Conservation (phyloP, 495 filamentous ascomycete species). For the Hypoxylon fragiforme region DNA sequence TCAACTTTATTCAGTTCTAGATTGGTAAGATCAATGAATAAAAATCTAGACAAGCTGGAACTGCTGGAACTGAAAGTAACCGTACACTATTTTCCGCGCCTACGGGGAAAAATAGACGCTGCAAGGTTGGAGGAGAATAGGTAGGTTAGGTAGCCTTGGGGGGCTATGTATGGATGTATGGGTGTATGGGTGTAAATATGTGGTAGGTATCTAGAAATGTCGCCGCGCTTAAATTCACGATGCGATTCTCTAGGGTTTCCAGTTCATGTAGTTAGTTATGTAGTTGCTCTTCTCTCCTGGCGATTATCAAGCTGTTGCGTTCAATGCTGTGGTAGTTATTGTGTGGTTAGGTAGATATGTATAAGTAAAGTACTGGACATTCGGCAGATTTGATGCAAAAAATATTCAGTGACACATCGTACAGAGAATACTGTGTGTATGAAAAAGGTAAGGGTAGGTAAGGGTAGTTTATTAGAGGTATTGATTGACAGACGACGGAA, state of each 20-base stretch:
- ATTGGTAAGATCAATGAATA: not conserved
- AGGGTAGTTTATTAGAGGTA: not conserved
- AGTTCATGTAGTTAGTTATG: too few species aligned
- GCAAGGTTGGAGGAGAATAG: not conserved
- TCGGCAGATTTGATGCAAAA: slow-evolving; percentile 16
- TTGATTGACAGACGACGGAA: not conserved
- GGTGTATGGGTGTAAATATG: not conserved
- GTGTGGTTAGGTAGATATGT: too few species aligned
- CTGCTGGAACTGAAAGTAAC: too few species aligned
- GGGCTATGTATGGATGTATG: not conserved
- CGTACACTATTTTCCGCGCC: not conserved
- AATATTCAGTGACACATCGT: slow-evolving; percentile 22
- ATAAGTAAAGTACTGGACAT: not conserved
- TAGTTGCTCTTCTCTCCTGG: not conserved
- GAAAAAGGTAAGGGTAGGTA: not conserved
- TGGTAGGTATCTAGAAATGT: too few species aligned
- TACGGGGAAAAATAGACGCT: not conserved
- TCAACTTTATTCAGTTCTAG: too few species aligned
- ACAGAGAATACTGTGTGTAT: slow-evolving; percentile 15
- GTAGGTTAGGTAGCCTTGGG: not conserved
- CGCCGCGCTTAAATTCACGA: not conserved
- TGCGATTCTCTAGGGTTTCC: not conserved
- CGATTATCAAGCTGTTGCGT: not conserved
- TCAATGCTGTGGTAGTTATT: too few species aligned
- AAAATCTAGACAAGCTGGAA: too few species aligned